Evolutionary conservation across 164 flowering plant genomes (phyloP).

Genomic region (Tinospora cordifolia): DNA sequence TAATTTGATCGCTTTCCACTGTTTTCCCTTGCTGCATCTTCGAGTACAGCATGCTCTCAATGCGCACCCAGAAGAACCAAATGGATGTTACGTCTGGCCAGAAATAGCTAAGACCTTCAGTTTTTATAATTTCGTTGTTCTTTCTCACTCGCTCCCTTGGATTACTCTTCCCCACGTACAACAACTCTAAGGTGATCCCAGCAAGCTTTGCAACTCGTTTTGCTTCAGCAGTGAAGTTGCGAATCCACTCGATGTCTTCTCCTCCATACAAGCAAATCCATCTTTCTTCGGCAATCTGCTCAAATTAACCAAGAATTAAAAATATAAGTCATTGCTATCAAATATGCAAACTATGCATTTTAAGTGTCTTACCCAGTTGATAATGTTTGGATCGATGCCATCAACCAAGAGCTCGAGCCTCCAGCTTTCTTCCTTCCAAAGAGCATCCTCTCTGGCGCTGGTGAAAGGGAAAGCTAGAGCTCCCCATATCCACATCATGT

Average conservation of each 20-base stretch:
- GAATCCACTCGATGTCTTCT: constrained; percentile 51
- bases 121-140: constrained; percentile 16
- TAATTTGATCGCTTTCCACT: constrained; percentile 29
- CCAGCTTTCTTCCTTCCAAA: constrained; percentile 55
- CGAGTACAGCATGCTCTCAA: constrained; percentile 63
- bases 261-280: constrained; percentile 58
- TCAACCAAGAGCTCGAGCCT: constrained; percentile 39
- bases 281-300: constrained; percentile 30
- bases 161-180: constrained; percentile 50
- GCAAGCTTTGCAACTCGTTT: constrained; percentile 21
- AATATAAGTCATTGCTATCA: too few relatives aligned
- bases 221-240: constrained; percentile 29
- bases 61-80: constrained; percentile 66
- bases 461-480: constrained; percentile 50
- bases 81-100: constrained; percentile 26
- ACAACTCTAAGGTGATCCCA: constrained; percentile 30
- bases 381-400: constrained; percentile 30
- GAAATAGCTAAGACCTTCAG: constrained; percentile 29
- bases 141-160: constrained; percentile 29
- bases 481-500: constrained; percentile 70
- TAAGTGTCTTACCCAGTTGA: constrained; percentile 41
- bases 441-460: constrained; percentile 27
- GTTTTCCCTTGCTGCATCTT: constrained; percentile 36
- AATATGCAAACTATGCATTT: too few relatives aligned
- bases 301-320: too few relatives aligned